Evolutionary conservation across 2,329 filamentous ascomycete species (phyloP).

Genomic region (Paecilomyces niveus): DNA sequence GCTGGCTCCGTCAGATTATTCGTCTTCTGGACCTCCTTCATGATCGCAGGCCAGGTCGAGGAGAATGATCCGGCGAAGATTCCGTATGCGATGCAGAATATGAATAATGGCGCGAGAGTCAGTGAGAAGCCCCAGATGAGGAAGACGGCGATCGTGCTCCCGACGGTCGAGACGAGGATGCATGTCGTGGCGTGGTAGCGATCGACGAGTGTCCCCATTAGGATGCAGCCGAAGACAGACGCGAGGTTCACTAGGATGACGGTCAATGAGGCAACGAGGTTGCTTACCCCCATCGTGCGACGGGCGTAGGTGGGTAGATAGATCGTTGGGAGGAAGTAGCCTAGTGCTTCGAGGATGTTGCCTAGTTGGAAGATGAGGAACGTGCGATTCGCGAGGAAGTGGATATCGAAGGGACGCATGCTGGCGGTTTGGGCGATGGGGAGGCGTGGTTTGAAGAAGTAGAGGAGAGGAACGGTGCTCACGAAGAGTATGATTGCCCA

Average conservation of each 20-base stretch:
- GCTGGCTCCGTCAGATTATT: constrained; percentile 35
- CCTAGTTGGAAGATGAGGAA: constrained; percentile 32
- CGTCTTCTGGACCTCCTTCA: constrained; percentile 33
- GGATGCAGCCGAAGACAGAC: constrained; percentile 26
- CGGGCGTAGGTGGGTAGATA: constrained; percentile 24
- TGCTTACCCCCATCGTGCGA: constrained; percentile 13
- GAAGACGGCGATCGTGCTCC: constrained; percentile 35
- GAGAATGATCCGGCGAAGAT: constrained; percentile 40
- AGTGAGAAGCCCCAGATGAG: constrained; percentile 42
- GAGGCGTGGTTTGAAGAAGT: constrained; percentile 23
- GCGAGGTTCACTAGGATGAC: constrained; percentile 23
- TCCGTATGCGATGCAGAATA: constrained; percentile 39
- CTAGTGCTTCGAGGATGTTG: constrained; percentile 26
- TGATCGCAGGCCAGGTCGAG: constrained; percentile 39
- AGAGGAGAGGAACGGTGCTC: constrained; percentile 29
- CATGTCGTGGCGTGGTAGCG: constrained; percentile 34
- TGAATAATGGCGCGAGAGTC: constrained; percentile 32
- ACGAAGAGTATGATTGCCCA: constrained; percentile 26
- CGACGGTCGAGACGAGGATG: constrained; percentile 35
- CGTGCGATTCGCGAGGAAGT: constrained; percentile 24
- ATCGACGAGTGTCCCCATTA: constrained; percentile 38
- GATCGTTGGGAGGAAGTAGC: constrained; percentile 28
- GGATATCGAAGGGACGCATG: constrained; percentile 21
- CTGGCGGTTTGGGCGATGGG: constrained; percentile 11
- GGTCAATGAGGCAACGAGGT: constrained; percentile 15